phyloP scores from a whole-genome alignment of 2,329 filamentous ascomycete species.

The Talaromyces marneffei region DNA sequence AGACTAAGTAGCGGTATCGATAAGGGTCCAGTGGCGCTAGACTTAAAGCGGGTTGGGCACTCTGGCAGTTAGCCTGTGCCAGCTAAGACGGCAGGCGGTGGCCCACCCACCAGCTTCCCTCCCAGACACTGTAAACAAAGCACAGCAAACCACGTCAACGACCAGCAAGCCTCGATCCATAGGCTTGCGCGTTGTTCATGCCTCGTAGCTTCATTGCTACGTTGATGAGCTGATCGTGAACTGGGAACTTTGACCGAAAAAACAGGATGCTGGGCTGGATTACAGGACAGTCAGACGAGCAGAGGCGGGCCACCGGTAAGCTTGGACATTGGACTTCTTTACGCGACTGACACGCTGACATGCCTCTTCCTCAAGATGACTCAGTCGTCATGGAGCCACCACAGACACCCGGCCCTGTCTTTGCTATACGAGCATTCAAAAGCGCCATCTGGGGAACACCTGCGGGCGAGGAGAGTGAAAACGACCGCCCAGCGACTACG shows the following conservation, averaged over 20 bases:
- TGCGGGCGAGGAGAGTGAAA: constrained; percentile 40
- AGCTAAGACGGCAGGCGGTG: constrained; percentile 14
- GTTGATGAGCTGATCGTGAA: not conserved
- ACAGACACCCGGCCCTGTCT: constrained; percentile 61
- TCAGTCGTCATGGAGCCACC: constrained; percentile 55
- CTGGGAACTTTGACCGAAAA: not conserved
- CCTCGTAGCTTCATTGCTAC: constrained; percentile 17
- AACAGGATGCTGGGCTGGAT: constrained; percentile 32
- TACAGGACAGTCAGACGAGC: constrained; percentile 26
- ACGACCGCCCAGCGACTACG: constrained; percentile 11
- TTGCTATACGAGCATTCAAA: constrained; percentile 62
- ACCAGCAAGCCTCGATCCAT: constrained; percentile 12
- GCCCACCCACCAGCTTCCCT: constrained; percentile 1
- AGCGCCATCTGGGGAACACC: constrained; percentile 61
- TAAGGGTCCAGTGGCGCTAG: constrained; percentile 10
- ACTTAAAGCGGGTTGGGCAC: constrained; percentile 1
- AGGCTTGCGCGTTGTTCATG: not conserved
- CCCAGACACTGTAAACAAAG: constrained; percentile 30
- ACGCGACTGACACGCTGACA: constrained; percentile 8
- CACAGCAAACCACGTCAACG: constrained; percentile 25
- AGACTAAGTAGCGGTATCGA: constrained; percentile 16
- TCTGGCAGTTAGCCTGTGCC: not conserved
- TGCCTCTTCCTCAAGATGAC: constrained; percentile 22
- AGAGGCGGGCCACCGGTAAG: constrained; percentile 26
- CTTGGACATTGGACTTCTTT: constrained; percentile 11